These are phyloP conservation scores for Aethionema arabicum DNA, from an alignment of 345 rosid species.

Conservation along the genomic window DNA sequence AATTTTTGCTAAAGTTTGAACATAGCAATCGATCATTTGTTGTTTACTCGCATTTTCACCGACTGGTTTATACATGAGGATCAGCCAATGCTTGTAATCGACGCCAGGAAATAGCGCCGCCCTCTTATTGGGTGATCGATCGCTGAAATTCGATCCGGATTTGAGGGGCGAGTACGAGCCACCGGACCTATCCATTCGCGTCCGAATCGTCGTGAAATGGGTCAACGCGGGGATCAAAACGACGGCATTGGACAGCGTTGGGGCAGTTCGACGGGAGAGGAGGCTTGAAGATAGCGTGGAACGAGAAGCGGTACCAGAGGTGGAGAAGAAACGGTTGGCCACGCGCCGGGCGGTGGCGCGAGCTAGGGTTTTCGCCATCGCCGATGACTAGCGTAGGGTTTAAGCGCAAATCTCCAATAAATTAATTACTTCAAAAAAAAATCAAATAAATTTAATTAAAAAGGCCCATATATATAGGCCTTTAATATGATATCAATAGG, in stretches of 20 bases:
- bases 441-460: no score
- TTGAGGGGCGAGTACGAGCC: slow-evolving; percentile 78
- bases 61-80: slow-evolving; percentile 94
- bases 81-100: slow-evolving; percentile 96
- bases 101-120: slow-evolving; percentile 94
- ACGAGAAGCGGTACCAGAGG: slow-evolving; percentile 18
- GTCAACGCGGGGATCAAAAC: slow-evolving; percentile 26
- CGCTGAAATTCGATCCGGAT: slow-evolving; percentile 77
- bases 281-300: slow-evolving; percentile 17
- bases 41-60: slow-evolving; percentile 81
- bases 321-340: slow-evolving; percentile 28
- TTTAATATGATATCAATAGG: no score
- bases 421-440: no score
- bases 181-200: slow-evolving; percentile 73
- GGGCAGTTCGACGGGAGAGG: slow-evolving; percentile 30
- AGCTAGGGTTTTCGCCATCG: slow-evolving; percentile 33
- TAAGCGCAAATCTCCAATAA: not conserved
- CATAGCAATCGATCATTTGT: slow-evolving; percentile 89
- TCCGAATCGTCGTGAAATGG: slow-evolving; percentile 56
- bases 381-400: slow-evolving; percentile 26
- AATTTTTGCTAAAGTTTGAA: slow-evolving; percentile 74
- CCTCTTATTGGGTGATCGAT: slow-evolving; percentile 93
- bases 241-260: slow-evolving; percentile 27
- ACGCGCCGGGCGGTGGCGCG: slow-evolving; percentile 36
- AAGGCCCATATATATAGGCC: no score